Evolutionary conservation across 441 rosid species (phyloP).

Genomic region (Corymbia citriodora): DNA sequence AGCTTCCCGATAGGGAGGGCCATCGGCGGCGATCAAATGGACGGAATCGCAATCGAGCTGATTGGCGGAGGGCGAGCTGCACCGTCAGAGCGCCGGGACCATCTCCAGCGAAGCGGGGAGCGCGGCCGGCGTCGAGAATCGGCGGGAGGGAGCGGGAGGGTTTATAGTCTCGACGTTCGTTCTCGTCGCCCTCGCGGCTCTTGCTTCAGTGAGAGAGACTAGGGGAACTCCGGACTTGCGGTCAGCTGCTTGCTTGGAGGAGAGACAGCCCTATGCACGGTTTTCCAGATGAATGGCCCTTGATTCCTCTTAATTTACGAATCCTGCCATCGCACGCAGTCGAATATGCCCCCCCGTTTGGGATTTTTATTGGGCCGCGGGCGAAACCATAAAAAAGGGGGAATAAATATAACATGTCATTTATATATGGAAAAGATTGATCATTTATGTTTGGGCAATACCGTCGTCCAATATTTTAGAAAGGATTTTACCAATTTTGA

Average conservation of each 20-base stretch:
- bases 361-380: not conserved
- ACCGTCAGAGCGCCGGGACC: not conserved
- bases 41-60: not conserved
- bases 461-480: not conserved
- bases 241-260: not conserved
- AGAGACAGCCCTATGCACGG: not conserved
- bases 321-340: not conserved
- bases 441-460: not conserved
- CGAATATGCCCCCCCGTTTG: not conserved
- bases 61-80: not conserved
- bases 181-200: not conserved
- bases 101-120: not conserved
- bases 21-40: slow-evolving; percentile 22
- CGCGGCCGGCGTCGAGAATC: not conserved
- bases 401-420: not conserved
- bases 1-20: slow-evolving; percentile 81
- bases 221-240: not conserved
- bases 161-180: not conserved
- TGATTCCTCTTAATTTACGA: not conserved
- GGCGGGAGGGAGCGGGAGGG: not conserved
- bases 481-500: not conserved
- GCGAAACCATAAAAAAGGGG: not conserved
- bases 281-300: not conserved
- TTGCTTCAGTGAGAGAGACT: not conserved
- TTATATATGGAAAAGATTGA: not conserved